Base-by-base conservation (phyloP, 2,329 filamentous ascomycete genomes). In the Pseudocercospora macadamiae region DNA sequence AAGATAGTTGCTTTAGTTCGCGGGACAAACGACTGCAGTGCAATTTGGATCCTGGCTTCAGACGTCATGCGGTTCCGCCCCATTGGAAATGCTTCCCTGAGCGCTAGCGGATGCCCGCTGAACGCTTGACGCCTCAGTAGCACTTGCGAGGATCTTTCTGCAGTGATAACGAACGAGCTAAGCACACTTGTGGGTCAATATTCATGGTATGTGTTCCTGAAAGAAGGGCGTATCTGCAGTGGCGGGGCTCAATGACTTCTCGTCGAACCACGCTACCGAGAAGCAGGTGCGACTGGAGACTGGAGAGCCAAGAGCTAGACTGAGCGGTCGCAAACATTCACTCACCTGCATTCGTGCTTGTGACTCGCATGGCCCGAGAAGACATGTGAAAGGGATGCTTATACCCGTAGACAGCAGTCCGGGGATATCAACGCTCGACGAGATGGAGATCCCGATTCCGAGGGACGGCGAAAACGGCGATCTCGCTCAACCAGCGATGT, bases 71-170 rank as follows among this genome's bases (percentile, higher is more conserved):
- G 39, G 16, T 53, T 42, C 39, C 21, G 21, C 16, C 25, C 51
- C 8, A 58, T 58, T 61, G 54, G 51, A 54, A 12, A 47, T 47
- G 34, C 19, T 34, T 14, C 55, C 60, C 26, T 28, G 52, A 42
- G 54, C 55, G 42, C 60, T 59, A 62, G 51, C 14, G 45, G 56
- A 51, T 44, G 60, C 54, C 48, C 21, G 56, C 53, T 52, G 48
- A 42, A 57, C 51, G 60, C 39, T 62, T 62, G 56, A 62, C 60
- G 60, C 60, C 60, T 62, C 60, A 21, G 49, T 55, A 19, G 32
- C 51, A 57, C 42, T 42, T 36, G 42, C 42, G 42, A 47, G 42
- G 42, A 47, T 47, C 19, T n/a, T 47, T 21, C 16, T 28, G 42
- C 42, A 28, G 21, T 14, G 12, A 14, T 12, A 23, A 26, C 10